Evolutionary conservation across 805 yeast species (phyloP), one percentile per base, ranked within the genome.

Genomic region (Yueomyces sp.): DNA sequence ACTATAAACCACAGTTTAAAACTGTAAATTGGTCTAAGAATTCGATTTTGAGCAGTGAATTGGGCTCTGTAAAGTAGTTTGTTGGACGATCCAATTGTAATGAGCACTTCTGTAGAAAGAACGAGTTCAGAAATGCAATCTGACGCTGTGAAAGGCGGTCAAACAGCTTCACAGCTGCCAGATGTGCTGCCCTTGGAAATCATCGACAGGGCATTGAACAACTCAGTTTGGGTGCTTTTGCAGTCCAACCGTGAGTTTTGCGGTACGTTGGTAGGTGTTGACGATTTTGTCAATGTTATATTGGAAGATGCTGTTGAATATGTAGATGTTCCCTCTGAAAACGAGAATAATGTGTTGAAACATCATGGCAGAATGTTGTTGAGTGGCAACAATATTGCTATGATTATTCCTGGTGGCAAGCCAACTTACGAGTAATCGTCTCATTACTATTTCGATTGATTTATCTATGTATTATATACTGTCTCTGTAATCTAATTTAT

Each of bases 261-360:
- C n/a, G 98, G 98, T 1, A 85, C 79, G 3, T 68, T 92, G 42
- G 75, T 82, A 30, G 97, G 97, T 1, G 90, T 90, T 62, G 98
- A 92, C 60, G 97, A 92, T 63, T 90, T 81, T 54, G 96, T 92
- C 47, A 92, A 85, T 58, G 78, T 88, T 63, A 94, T 92, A 8
- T 70, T 92, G 42, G 84, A 83, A 52, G 80, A 88, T 53, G 96
- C 61, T 11, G 53, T 52, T 3, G 63, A 58, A 43, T 59, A 57
- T 49, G 49, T 45, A 26, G 44, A 47, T 33, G 48, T 44, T 28
- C 47, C 42, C n/a, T 46, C 45, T n/a, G 47, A 41, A 36, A 54
- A 58, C 38, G 74, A 70, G 42, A 65, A 61, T 38, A 70, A 69
- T 34, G 72, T 72, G 4, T 56, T 60, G 44, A 64, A 68, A 38